Conservation (phyloP, 2,329 filamentous ascomycete genomes). For the Hypomyces rosellus region DNA sequence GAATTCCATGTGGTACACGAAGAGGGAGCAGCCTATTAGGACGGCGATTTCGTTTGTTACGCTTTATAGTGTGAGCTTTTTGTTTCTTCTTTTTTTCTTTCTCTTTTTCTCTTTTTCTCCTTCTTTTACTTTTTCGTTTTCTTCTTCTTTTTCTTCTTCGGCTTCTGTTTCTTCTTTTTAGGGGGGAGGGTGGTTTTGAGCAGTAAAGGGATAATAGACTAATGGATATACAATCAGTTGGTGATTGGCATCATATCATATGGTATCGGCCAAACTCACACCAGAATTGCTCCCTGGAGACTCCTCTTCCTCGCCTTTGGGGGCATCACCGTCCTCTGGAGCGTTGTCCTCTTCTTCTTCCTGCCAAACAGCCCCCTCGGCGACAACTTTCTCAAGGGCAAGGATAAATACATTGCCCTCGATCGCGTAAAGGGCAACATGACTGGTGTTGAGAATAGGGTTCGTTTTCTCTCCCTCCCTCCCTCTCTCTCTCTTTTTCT, state of each 20-base stretch:
- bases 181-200: no score
- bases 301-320: slow-evolving; percentile 26
- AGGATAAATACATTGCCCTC: slow-evolving; percentile 25
- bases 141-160: no score
- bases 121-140: no score
- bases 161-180: no score
- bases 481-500: not conserved
- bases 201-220: no score
- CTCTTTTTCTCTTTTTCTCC: no score
- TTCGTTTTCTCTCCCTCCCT: not conserved
- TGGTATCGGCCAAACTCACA: slow-evolving; percentile 23
- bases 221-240: not conserved
- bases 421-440: slow-evolving; percentile 26
- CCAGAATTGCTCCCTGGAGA: slow-evolving; percentile 14
- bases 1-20: slow-evolving; percentile 1
- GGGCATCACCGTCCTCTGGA: slow-evolving; percentile 17
- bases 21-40: not conserved
- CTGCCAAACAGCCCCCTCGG: slow-evolving; percentile 20
- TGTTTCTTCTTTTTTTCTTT: not conserved
- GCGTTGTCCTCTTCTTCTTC: slow-evolving; percentile 14
- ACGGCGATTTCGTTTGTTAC: not conserved
- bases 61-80: not conserved
- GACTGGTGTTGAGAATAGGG: slow-evolving; percentile 28
- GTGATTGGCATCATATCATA: slow-evolving; percentile 23
- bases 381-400: slow-evolving; percentile 21